phyloP scores from a whole-genome alignment of 345 rosid species.

The Sapria himalayana region DNA sequence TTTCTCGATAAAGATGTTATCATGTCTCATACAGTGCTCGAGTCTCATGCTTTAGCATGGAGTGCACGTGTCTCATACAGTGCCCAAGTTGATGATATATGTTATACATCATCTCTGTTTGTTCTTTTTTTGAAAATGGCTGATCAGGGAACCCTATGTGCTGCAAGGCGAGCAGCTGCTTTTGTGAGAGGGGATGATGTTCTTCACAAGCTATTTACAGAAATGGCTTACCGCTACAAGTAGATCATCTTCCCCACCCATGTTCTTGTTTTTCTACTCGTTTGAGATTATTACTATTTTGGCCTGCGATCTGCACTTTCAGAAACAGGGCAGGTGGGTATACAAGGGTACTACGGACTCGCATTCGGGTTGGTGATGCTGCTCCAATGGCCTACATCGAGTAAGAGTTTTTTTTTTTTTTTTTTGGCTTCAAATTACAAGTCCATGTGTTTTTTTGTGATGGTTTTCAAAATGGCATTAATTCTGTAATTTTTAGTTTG shows the following conservation, averaged over 20 bases:
- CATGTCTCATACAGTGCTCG: too few species aligned
- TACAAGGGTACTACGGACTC: slow-evolving; percentile 75
- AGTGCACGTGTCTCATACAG: too few species aligned
- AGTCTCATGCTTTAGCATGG: too few species aligned
- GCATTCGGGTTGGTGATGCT: slow-evolving; percentile 88
- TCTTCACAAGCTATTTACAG: slow-evolving; percentile 77
- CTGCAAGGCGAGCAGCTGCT: slow-evolving; percentile 71
- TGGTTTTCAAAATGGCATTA: too few species aligned
- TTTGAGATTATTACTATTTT: slow-evolving; percentile 6
- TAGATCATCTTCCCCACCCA: slow-evolving; percentile 8
- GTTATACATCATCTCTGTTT: too few species aligned
- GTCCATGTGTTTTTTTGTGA: too few species aligned
- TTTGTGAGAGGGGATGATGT: slow-evolving; percentile 91
- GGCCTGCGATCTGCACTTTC: slow-evolving; percentile 8
- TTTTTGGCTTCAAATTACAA: too few species aligned
- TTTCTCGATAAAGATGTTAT: too few species aligned
- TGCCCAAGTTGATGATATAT: too few species aligned
- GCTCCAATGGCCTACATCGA: slow-evolving; percentile 91
- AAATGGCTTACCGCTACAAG: slow-evolving; percentile 78
- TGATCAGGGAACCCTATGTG: slow-evolving; percentile 71
- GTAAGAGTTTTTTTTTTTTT: slow-evolving; percentile 20
- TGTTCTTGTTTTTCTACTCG: not conserved
- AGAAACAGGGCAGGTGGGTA: slow-evolving; percentile 92
- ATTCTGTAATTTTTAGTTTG: too few species aligned
- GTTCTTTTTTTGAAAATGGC: too few species aligned